Base-by-base conservation (phyloP, 768 basidiomycete genomes). In the Pleurotus eryngii region DNA sequence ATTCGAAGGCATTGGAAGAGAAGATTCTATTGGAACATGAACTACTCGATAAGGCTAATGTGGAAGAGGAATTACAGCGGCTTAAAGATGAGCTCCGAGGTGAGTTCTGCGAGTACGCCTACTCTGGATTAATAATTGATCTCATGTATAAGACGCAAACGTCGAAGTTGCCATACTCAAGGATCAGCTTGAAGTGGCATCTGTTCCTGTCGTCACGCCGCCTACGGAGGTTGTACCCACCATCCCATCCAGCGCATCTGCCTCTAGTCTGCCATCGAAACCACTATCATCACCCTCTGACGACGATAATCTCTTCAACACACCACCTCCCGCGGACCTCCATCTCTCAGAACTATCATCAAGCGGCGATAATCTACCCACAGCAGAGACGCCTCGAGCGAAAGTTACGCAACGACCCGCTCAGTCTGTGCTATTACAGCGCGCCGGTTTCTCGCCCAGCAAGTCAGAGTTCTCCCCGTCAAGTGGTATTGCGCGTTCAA, bases 11-110 rank as follows among this genome's bases (percentile, higher is more conserved):
- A 1, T 76, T 98, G 35, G 97, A 99, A 71, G 95, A 98, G 75
- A 98, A 98, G 75, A 98, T 98, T 56, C 75, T 99, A 24, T 81
- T 98, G 38, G 97, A 99, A 70, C 94, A 98, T 62, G 97, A 99
- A 65, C 77, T 98, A 30, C 75, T 98, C 24, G 89, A 89, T 70
- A 97, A 96, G 70, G 92, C 93, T 3, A 86, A 80, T 61, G 67
- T 97, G 45, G 95, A 98, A 67, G 95, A 96, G 70, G 90, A 95
- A 65, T 82, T 79, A 47, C 97, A 98, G 71, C 82, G 97, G 46
- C 69, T 96, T 58, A 93, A 86, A 69, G 97, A 98, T 65, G 95
- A 98, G 67, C 74, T 98, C 42, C 78, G 95, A 84, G 96, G 96
- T 92, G 62, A 59, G 77, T 63, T 46, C 42, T 49, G 30, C 53